These are phyloP conservation scores for Erigeron philadelphicus DNA, from an alignment of 140 eudicot species.

Conservation along the genomic window DNA sequence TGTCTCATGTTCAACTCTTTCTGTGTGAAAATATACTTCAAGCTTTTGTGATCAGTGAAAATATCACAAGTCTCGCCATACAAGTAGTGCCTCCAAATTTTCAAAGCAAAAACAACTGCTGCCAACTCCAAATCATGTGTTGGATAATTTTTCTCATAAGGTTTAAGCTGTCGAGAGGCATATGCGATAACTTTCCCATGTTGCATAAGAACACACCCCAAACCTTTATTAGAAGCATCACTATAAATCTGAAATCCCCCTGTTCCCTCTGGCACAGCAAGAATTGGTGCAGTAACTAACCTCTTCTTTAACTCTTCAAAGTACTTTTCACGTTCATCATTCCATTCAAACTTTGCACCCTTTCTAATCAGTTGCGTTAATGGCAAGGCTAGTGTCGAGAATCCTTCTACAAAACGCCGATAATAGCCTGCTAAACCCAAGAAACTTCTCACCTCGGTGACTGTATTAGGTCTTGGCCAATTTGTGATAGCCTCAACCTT, in stretches of 20 bases:
- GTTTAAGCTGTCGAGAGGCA: not conserved
- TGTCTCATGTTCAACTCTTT: too few species aligned
- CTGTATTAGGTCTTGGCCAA: not conserved
- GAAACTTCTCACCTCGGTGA: not conserved
- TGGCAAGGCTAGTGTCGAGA: too few species aligned
- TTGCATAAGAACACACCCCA: not conserved
- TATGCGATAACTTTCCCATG: not conserved
- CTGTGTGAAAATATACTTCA: too few species aligned
- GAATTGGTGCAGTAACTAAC: not conserved
- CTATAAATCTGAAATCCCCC: constrained; percentile 2
- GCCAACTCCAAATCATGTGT: too few species aligned
- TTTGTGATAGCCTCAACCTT: not conserved
- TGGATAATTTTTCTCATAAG: too few species aligned
- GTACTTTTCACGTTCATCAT: not conserved
- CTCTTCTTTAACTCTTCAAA: not conserved
- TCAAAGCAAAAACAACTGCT: too few species aligned
- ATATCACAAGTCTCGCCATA: too few species aligned
- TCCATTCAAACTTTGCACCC: not conserved
- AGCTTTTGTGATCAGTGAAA: too few species aligned
- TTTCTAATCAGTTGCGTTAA: too few species aligned
- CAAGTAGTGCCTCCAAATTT: not conserved
- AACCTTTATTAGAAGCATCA: not conserved
- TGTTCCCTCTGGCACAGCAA: not conserved
- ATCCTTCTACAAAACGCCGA: too few species aligned
- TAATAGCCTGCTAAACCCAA: too few species aligned